Conservation (phyloP, 2,329 filamentous ascomycete genomes). For the Pochonia chlamydosporia region DNA sequence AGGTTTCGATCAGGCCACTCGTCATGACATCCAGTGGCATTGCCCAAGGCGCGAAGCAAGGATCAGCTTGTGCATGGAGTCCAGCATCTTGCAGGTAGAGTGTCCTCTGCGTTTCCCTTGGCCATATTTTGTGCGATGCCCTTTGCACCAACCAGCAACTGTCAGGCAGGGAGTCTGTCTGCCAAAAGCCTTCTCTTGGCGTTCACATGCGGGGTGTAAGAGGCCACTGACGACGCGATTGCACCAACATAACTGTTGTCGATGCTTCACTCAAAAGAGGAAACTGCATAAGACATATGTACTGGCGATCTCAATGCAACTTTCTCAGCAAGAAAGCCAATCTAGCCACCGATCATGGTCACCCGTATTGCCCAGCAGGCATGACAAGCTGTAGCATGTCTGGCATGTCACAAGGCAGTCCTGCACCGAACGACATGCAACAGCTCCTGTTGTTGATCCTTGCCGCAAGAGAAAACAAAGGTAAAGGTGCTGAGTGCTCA, state of each 20-base stretch:
- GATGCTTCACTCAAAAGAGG: not conserved
- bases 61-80: constrained; percentile 1
- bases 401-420: no score
- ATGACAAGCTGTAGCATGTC: no score
- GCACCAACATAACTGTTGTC: not conserved
- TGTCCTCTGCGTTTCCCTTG: not conserved
- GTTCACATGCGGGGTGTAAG: not conserved
- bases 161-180: not conserved
- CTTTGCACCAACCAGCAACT: no score
- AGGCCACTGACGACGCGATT: not conserved
- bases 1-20: constrained; percentile 2
- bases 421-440: no score
- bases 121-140: no score
- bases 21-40: not conserved
- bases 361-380: no score
- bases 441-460: no score
- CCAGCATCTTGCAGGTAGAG: not conserved
- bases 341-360: not conserved
- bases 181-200: not conserved
- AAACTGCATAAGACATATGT: not conserved
- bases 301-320: not conserved
- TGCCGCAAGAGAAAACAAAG: no score
- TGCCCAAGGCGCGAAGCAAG: not conserved
- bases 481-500: no score
- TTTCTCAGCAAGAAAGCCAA: not conserved